phyloP scores from a whole-genome alignment of 768 basidiomycete genomes.

The Lactifluus subvellereus region DNA sequence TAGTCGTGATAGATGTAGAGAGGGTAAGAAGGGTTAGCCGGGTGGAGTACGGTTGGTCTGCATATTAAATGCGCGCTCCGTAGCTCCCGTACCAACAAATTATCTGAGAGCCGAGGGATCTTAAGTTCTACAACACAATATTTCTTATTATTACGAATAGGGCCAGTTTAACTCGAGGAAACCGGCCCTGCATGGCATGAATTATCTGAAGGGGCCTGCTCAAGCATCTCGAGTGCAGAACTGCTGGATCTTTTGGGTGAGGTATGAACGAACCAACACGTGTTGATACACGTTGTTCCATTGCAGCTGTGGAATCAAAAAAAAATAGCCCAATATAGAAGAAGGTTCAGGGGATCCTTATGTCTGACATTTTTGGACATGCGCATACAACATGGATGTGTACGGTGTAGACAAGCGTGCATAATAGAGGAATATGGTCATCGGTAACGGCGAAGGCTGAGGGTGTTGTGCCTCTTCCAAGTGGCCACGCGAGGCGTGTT shows the following conservation, averaged over 20 bases:
- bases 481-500: slow-evolving; percentile 84
- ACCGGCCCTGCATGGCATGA: background rate
- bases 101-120: too few relatives aligned
- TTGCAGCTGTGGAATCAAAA: slow-evolving; percentile 8
- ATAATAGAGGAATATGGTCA: slow-evolving; percentile 37
- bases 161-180: background rate
- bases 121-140: too few relatives aligned
- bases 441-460: slow-evolving; percentile 85
- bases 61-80: background rate
- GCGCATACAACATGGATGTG: slow-evolving; percentile 29
- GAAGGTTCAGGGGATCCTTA: background rate
- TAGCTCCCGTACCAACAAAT: too few relatives aligned
- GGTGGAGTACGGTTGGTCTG: too few relatives aligned
- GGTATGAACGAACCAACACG: background rate
- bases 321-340: background rate
- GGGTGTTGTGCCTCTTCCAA: slow-evolving; percentile 99
- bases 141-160: background rate
- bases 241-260: too few relatives aligned
- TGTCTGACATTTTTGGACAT: slow-evolving; percentile 22
- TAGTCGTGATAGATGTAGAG: slow-evolving; percentile 1
- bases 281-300: slow-evolving; percentile 8
- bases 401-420: slow-evolving; percentile 4
- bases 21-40: background rate
- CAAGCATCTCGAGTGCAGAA: background rate
- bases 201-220: too few relatives aligned